Conservation (phyloP, 805 yeast species). For the Brettanomyces custersianus region DNA sequence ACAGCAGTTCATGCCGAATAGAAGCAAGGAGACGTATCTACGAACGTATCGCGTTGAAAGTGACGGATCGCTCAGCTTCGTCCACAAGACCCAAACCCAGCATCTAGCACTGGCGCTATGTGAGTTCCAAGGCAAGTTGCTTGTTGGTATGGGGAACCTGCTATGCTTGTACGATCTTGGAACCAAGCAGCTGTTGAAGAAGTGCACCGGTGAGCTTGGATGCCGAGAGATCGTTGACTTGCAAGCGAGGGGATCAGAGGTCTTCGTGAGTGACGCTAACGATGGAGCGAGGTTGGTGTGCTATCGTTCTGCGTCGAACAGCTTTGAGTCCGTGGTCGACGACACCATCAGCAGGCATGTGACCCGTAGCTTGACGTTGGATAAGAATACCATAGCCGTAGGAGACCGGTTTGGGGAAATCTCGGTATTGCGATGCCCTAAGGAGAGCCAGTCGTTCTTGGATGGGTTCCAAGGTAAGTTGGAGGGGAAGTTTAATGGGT, state of each 20-base stretch:
- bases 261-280: constrained; percentile 65
- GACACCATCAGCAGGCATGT: constrained; percentile 63
- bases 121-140: constrained; percentile 48
- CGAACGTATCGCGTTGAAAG: constrained; percentile 28
- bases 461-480: constrained; percentile 24
- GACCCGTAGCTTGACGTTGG: constrained; percentile 52
- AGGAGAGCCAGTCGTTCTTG: constrained; percentile 34
- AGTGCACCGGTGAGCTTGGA: constrained; percentile 40
- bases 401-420: constrained; percentile 87
- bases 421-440: constrained; percentile 55
- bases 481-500: constrained; percentile 34
- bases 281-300: constrained; percentile 53
- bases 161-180: constrained; percentile 69
- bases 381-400: constrained; percentile 65
- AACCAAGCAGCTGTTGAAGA: constrained; percentile 65
- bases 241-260: constrained; percentile 43
- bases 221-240: constrained; percentile 47
- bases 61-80: constrained; percentile 33
- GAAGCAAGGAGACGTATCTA: constrained; percentile 21
- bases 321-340: constrained; percentile 57
- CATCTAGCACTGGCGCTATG: constrained; percentile 38
- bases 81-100: constrained; percentile 56
- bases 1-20: constrained; percentile 23
- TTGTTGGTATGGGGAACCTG: constrained; percentile 47
- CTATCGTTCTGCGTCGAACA: constrained; percentile 38